Base-by-base conservation (phyloP, 805 yeast genomes). In the Kregervanrija pseudodelftensis region DNA sequence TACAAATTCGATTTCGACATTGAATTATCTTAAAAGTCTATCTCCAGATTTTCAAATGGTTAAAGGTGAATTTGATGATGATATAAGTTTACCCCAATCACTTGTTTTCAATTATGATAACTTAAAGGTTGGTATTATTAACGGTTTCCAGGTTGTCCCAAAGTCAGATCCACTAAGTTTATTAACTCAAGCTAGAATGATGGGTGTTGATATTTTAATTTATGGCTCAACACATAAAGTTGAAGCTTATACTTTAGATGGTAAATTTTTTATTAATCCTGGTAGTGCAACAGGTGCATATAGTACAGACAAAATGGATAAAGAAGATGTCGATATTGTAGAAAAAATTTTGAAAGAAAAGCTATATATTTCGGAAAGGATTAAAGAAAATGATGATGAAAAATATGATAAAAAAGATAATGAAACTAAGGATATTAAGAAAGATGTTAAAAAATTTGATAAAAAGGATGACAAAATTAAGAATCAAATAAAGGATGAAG, bases 221-320 rank as follows among this genome's bases (percentile, higher is more conserved):
- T 88, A 93, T 85, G 97, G 98, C 11, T 95, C 96, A 0, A 84
- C 95, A 2, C 95, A 88, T 60, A 78, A 80, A 51, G 95, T 88
- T 4, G 98, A 91, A 59, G 96, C 97, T 0, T 91, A 89, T 58
- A 85, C 93, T 9, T 67, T 90, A 46, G 98, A 89, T 52, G 95
- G 95, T 16, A 87, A 86, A 64, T 87, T 90, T 61, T 93, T 93
- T 58, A 75, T 93, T n/a, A 91, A 87, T 61, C 98, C 99, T 0
- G 99, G 99, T 0, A 84, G 95, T 59, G 95, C 95, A 36, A 90
- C 97, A 0, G 99, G 99, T 22, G 96, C 97, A 0, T 79, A 75
- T 52, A 74, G 75, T 37, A 74, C 85, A 31, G 82, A 80, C 56
- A 78, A 80, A 66, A 80, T 80, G 46, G 72, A 69, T 7, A 73